Evolutionary conservation across 352 stramenopile species (phyloP), one percentile per base, ranked within the genome.

Genomic region (Phytophthora europaea): DNA sequence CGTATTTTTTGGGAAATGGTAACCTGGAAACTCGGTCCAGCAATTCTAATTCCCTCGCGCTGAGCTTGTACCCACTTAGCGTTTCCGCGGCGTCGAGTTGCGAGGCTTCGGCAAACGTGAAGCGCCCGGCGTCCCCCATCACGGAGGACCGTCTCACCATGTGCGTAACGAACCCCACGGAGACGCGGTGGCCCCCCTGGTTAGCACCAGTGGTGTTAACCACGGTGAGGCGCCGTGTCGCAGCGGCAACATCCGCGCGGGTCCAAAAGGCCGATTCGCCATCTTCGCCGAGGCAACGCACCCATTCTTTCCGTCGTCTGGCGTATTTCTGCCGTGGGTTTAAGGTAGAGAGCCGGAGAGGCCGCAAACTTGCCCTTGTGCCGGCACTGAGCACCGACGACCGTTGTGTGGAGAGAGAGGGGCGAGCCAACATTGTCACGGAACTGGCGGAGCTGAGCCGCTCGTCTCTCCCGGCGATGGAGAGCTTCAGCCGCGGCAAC

Each of bases 241-340:
- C 67, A 13, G 67, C 67, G 4, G 71, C 63, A 7, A 89, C 80
- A 43, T 90, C 81, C 33, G 87, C 84, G 26, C 87, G 78, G 4
- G 86, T 87, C 89, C 89, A 96, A 65, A 87, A 91, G 2, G 85
- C 84, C 1, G 81, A 85, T 9, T 67, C 58, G n/a, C 89, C 89
- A 51, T 94, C 80, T 12, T 83, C 65, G 6, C 79, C 85, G 16
- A 94, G 71, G 64, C 79, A 83, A 22, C 89, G 83, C 10, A 92
- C 79, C 89, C 89, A 96, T 57, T 96, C 88, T 40, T 96, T 94
- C 20, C 89, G 86, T 67, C 92, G 87, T 63, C 83, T 78, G 4
- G 88, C 88, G 66, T 95, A 95, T 31, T 84, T 85, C 53, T 95
- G 88, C n/a, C 88, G 80, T 4, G 84, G 73, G 56, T 95, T 95